Base-by-base conservation (phyloP, 2,329 filamentous ascomycete genomes). In the Dactylellina leptospora region DNA sequence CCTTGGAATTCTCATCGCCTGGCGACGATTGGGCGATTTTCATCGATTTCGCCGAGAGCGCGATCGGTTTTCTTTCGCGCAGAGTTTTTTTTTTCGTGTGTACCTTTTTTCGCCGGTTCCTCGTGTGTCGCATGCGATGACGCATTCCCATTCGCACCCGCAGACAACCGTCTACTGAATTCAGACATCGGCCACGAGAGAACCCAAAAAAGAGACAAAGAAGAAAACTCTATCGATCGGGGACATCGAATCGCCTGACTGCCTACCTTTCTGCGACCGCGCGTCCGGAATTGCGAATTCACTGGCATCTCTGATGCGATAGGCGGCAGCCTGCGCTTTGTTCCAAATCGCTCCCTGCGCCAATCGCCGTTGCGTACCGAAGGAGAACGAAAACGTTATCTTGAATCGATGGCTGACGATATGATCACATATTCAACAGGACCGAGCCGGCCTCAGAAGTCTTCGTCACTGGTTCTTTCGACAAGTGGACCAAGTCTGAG, bases 401-500 rank as follows among this genome's bases (percentile, higher is more conserved):
- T 25, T 30, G 51, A 66, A 40, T 51, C 38, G 45, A 47, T 53
- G 54, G 58, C 47, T 48, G 11, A 54, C 27, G 33, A 22, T 38
- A 25, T 38, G 42, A 64, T 40, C 25, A 16, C 11, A 16, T 20
- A 54, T 48, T 38, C 51, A 42, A 50, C 47, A 97, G 93, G 93
- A 87, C 89, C 79, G 88, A 95, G 80, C 84, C 87, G 77, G 93
- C 90, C 79, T 85, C 88, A 76, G 90, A 96, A 79, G 93, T 97
- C 80, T 93, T 90, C 81, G 95, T 97, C 77, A 97, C 93, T 40
- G 95, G 95, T 79, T 93, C 91, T 74, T 97, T 97, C 79, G 93
- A 97, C 82, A 86, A 91, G 82, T 99, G 95, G 95, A 85, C 86
- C 76, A 93, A 95, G 84, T 92, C 87, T 63, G 86, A 93, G 80